Conservation (phyloP, 352 stramenopile genomes). For the Globisporangium solare region DNA sequence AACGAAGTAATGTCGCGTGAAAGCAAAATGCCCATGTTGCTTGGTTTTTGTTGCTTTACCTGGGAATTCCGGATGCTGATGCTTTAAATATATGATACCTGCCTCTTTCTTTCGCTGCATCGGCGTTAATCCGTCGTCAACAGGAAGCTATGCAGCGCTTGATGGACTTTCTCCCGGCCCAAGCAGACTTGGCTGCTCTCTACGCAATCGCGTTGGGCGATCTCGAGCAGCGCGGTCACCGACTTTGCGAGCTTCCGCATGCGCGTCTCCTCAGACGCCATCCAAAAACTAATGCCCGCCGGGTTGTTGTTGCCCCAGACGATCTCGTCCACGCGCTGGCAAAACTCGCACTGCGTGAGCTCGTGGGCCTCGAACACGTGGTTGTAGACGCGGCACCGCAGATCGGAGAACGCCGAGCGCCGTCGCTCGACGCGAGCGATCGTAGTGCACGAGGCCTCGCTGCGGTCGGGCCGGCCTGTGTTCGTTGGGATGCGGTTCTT, state of each 20-base stretch:
- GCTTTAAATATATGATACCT: too few relatives aligned
- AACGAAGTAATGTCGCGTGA: too few relatives aligned
- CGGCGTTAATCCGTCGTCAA: background rate
- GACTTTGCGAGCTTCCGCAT: background rate
- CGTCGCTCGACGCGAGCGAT: background rate
- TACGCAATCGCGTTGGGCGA: background rate
- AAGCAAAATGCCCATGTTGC: too few relatives aligned
- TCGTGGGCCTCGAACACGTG: background rate
- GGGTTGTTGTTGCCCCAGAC: background rate
- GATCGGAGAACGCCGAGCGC: background rate
- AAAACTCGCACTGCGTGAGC: background rate
- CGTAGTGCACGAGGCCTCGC: background rate
- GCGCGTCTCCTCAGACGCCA: background rate
- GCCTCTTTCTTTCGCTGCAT: too few relatives aligned
- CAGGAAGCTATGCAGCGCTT: background rate
- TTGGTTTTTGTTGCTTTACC: too few relatives aligned
- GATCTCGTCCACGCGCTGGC: background rate
- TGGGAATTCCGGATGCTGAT: too few relatives aligned
- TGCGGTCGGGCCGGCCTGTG: too few relatives aligned
- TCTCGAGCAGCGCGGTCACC: background rate
- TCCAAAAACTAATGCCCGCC: background rate
- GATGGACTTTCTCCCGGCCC: background rate
- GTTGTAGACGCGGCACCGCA: background rate
- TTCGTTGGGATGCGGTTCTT: background rate
- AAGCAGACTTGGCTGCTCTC: background rate